Evolutionary conservation across 768 basidiomycete species (phyloP).

Genomic region (Lactarius indigo): DNA sequence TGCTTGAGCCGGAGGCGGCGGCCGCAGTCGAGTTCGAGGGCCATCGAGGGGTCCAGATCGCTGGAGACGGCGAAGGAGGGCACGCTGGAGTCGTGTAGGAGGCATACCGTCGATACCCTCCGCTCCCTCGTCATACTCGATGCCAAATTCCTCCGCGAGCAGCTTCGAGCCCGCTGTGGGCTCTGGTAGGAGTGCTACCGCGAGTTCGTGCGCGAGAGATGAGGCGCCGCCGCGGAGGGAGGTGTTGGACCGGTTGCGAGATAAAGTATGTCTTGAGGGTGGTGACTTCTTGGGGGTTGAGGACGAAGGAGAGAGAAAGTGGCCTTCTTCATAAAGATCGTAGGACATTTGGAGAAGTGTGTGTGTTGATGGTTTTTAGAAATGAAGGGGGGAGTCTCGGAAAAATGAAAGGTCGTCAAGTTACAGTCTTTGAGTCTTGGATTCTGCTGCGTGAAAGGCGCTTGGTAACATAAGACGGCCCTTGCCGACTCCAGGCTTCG

Average conservation of each 20-base stretch:
- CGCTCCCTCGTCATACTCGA: constrained; percentile 85
- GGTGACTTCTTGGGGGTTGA: constrained; percentile 32
- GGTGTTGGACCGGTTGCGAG: constrained; percentile 44
- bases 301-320: constrained; percentile 31
- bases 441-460: background rate
- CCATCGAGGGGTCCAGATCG: constrained; percentile 30
- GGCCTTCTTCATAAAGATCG: constrained; percentile 23
- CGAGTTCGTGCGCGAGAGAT: constrained; percentile 84
- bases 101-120: constrained; percentile 63
- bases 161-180: constrained; percentile 73
- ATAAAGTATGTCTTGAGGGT: constrained; percentile 30
- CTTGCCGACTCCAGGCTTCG: background rate
- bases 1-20: constrained; percentile 3
- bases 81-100: constrained; percentile 27
- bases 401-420: background rate
- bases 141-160: constrained; percentile 84
- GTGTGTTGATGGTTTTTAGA: background rate
- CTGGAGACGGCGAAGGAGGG: constrained; percentile 34
- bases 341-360: constrained; percentile 15
- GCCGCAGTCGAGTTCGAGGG: background rate
- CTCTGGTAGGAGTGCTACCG: constrained; percentile 84
- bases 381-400: background rate
- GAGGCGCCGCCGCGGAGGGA: constrained; percentile 45
- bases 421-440: background rate
- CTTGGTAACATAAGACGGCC: background rate